Percentiles rank a stretch among this genome's conserved stretches.
These are phyloP conservation scores for Ogataea paradorogensis DNA, from an alignment of 805 yeast species.

Conservation along the genomic window DNA sequence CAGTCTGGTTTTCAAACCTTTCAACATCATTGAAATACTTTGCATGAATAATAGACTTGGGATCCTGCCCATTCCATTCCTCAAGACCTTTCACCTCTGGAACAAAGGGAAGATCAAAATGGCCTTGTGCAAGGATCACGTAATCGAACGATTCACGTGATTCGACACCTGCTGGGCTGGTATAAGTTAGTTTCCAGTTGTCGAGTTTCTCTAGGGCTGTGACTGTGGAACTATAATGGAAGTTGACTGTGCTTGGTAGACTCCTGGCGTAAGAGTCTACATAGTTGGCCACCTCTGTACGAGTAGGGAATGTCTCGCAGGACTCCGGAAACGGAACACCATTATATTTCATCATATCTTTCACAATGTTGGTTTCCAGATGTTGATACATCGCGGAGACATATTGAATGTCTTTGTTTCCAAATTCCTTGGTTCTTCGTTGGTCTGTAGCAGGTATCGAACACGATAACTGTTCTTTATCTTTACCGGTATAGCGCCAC, in stretches of 20 bases:
- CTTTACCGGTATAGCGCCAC: slow-evolving; percentile 33
- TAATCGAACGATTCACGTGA: slow-evolving; percentile 27
- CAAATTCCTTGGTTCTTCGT: slow-evolving; percentile 16
- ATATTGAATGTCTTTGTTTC: slow-evolving; percentile 13
- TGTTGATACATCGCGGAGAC: slow-evolving; percentile 36
- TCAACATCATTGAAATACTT: slow-evolving; percentile 39
- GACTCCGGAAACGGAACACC: slow-evolving; percentile 33
- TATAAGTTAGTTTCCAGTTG: slow-evolving; percentile 27
- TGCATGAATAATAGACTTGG: slow-evolving; percentile 40
- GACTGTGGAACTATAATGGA: slow-evolving; percentile 37
- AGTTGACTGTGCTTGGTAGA: slow-evolving; percentile 37
- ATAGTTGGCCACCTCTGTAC: slow-evolving; percentile 61
- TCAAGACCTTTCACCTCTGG: slow-evolving; percentile 42
- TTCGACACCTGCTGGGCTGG: neutral
- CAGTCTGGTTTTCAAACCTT: slow-evolving; percentile 35
- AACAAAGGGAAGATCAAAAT: slow-evolving; percentile 45
- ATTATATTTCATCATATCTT: slow-evolving; percentile 32
- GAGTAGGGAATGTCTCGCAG: slow-evolving; percentile 53
- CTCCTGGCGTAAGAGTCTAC: slow-evolving; percentile 51
- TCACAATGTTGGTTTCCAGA: slow-evolving; percentile 34
- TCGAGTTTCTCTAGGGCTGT: slow-evolving; percentile 34
- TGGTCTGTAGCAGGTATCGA: slow-evolving; percentile 25
- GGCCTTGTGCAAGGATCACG: slow-evolving; percentile 46
- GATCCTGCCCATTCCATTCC: slow-evolving; percentile 32
- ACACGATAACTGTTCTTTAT: slow-evolving; percentile 22